Conservation (phyloP, 2,329 filamentous ascomycete species). For the Ophiostoma sp. region DNA sequence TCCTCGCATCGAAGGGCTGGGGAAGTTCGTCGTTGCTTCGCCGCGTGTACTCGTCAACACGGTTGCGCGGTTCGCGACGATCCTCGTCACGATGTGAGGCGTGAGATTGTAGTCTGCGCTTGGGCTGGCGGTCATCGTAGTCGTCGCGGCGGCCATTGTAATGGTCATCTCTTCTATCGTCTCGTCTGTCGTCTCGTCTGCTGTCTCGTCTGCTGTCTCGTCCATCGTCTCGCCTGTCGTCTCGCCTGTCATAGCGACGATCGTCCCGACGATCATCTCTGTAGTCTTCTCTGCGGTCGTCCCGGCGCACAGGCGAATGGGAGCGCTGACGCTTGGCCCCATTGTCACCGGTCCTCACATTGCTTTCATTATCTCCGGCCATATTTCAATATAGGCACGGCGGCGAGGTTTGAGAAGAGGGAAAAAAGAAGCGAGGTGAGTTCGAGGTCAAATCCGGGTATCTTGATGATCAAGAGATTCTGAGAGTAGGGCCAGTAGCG, state of each 20-base stretch:
- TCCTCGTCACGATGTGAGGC: constrained; percentile 8
- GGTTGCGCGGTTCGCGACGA: neutral
- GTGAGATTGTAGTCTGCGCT: constrained; percentile 5
- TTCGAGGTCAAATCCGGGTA: neutral
- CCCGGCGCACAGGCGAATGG: constrained; percentile 12
- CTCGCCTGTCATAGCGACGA: constrained; percentile 11
- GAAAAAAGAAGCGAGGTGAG: neutral
- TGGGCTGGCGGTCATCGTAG: constrained; percentile 1
- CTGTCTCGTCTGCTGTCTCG: neutral
- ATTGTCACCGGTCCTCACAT: neutral
- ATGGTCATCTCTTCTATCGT: neutral
- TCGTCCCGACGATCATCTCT: constrained; percentile 8
- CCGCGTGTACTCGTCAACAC: constrained; percentile 26
- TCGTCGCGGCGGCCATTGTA: neutral
- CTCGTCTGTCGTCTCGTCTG: neutral
- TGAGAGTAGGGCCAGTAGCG: neutral
- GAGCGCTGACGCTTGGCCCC: constrained; percentile 14
- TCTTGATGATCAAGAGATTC: neutral
- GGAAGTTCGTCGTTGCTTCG: constrained; percentile 43
- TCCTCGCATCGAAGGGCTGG: constrained; percentile 56
- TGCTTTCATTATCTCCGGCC: constrained; percentile 13
- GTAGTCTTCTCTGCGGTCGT: constrained; percentile 6
- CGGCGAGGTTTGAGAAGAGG: neutral
- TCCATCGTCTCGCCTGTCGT: constrained; percentile 9
- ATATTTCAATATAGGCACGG: neutral